A percentile compares a stretch with the other conserved stretches of the same genome.
Evolutionary conservation across 345 rosid species (phyloP).

Genomic region (Populus ilicifolia): DNA sequence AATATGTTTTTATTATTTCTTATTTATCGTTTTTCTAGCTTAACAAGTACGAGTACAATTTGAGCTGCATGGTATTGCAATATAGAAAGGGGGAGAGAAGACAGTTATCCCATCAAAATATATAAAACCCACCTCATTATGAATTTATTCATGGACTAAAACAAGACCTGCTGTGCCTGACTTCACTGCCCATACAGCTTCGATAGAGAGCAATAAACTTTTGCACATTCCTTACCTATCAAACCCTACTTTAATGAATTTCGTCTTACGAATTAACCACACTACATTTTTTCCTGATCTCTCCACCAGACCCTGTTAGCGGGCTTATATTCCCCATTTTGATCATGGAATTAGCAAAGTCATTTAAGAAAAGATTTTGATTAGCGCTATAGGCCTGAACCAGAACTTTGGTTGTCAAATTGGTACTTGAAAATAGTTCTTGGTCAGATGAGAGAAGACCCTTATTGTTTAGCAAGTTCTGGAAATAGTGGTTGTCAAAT

Average conservation of each 20-base stretch:
- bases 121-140: neutral
- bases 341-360: constrained; percentile 14
- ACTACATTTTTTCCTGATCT: constrained; percentile 21
- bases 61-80: too few species aligned
- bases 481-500: constrained; percentile 28
- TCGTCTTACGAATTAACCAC: constrained; percentile 4
- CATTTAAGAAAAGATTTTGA: constrained; percentile 1
- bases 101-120: neutral
- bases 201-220: too few species aligned
- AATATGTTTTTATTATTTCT: too few species aligned
- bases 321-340: constrained; percentile 48
- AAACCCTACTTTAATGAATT: too few species aligned
- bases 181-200: neutral
- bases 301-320: constrained; percentile 15
- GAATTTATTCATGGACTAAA: neutral
- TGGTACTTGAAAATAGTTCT: constrained; percentile 12
- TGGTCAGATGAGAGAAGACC: constrained; percentile 27
- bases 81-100: neutral
- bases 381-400: constrained; percentile 17
- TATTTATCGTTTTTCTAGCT: too few species aligned
- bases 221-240: too few species aligned
- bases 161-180: neutral
- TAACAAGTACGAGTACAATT: too few species aligned
- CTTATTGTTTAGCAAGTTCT: constrained; percentile 19
- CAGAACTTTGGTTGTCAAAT: constrained; percentile 4